Evolutionary conservation across 108 stramenopile species (phyloP), one percentile per base, ranked within the genome.

Genomic region (Mediolabrus comicus): DNA sequence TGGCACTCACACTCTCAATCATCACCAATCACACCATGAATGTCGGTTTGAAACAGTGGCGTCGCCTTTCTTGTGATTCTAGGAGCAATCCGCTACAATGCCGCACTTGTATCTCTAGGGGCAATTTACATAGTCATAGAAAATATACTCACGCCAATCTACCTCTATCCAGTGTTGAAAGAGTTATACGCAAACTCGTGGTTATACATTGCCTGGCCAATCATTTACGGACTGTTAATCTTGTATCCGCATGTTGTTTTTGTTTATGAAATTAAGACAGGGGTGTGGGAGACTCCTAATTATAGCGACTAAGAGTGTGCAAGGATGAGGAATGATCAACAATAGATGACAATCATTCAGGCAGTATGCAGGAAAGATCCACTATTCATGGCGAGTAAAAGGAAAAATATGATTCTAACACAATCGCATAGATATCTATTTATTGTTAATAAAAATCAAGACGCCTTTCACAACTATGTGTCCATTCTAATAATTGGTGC

Each of bases 51-150:
- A n/a, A n/a, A n/a, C n/a, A n/a, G n/a, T 4, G 17, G 41, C 17
- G 67, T 69, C 0, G 46, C 57, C 9, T 3, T 41, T 30, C n/a
- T 69, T 1, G 57, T 59, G 25, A 69, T 69, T 10, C 0, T 43
- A 31, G 67, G 67, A 4, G 67, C 67, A 6, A 19, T 51, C 5
- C 13, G 2, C 4, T 69, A 69, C 31, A 69, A 69, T 43, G 25
- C 39, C 9, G 51, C 29, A 41, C 22, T 69, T 4, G 67, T 69
- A 1, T 27, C 38, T 17, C 27, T 69, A 3, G 67, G 67, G 1
- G 38, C 38, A n/a, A 10, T 69, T n/a, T 59, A 58, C 57, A 26
- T 57, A 6, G 19, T 69, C 31, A 49, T 58, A 10, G 19, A 69
- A 59, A n/a, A 33, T 25, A 25, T 55, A 4, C 56, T 69, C 26